Percentiles rank a stretch among this genome's conserved stretches.
Conservation (phyloP, 2,329 filamentous ascomycete species). For the Daldinia sp. region DNA sequence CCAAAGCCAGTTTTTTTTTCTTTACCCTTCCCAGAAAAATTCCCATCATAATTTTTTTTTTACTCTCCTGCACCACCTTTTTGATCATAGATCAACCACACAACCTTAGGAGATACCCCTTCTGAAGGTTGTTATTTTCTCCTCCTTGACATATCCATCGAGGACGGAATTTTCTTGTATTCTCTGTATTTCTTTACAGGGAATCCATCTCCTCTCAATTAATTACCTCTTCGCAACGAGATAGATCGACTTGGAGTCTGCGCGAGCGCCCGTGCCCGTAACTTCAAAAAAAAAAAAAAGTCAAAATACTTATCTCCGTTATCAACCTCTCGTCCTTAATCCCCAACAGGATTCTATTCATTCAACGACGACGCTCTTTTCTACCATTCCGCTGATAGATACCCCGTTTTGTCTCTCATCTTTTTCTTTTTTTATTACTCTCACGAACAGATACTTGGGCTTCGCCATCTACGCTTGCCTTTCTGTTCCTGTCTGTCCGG, state of each 20-base stretch:
- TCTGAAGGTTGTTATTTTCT: slow-evolving; percentile 47
- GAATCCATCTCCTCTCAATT: slow-evolving; percentile 45
- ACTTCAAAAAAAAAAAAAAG: slow-evolving; percentile 9
- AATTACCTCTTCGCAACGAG: slow-evolving; percentile 44
- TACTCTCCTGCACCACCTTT: slow-evolving; percentile 46
- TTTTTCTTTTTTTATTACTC: slow-evolving; percentile 20
- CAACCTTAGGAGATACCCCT: slow-evolving; percentile 44
- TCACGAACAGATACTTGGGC: slow-evolving; percentile 28
- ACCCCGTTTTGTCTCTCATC: slow-evolving; percentile 37
- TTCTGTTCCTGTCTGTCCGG: slow-evolving; percentile 38
- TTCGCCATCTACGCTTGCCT: slow-evolving; percentile 32
- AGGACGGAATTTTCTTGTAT: slow-evolving; percentile 46
- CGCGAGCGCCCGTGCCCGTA: slow-evolving; percentile 39
- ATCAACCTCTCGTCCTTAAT: neutral
- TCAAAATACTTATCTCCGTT: slow-evolving; percentile 19
- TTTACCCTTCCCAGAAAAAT: slow-evolving; percentile 47
- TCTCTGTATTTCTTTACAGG: slow-evolving; percentile 50
- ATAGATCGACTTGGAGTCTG: slow-evolving; percentile 40
- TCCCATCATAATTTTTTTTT: slow-evolving; percentile 50
- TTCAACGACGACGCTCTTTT: slow-evolving; percentile 43
- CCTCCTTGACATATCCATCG: slow-evolving; percentile 43
- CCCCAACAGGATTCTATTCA: slow-evolving; percentile 6
- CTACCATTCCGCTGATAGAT: slow-evolving; percentile 41
- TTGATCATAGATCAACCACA: slow-evolving; percentile 48
- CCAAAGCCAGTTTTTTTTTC: slow-evolving; percentile 41